These are phyloP conservation scores for Fennellomyces sp. DNA, from an alignment of 371 early-diverging fungal species.

Conservation along the genomic window DNA sequence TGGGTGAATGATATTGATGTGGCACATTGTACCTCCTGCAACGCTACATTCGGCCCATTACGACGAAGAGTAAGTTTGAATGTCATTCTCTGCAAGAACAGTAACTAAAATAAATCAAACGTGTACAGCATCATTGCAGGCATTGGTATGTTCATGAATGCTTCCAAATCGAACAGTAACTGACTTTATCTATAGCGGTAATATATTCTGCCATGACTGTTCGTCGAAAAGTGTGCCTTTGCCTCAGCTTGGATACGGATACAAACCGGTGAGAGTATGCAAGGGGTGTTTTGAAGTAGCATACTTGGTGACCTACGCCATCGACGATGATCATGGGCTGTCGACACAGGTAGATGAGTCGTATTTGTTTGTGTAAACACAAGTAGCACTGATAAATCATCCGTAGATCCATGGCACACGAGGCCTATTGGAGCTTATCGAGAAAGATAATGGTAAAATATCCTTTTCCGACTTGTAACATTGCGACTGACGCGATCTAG, in stretches of 20 bases:
- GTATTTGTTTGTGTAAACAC: background rate
- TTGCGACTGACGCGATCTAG: conserved; percentile 24
- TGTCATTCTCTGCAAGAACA: background rate
- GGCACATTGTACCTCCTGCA: conserved; percentile 38
- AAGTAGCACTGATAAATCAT: background rate
- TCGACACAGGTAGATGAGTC: conserved; percentile 57
- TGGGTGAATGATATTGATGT: conserved; percentile 58
- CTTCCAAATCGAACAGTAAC: background rate
- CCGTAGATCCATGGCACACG: conserved; percentile 68
- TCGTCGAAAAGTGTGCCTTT: conserved; percentile 58
- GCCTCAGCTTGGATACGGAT: conserved; percentile 64
- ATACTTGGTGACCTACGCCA: conserved; percentile 62
- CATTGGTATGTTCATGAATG: conserved; percentile 53
- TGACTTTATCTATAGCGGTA: conserved; percentile 41
- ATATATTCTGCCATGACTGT: conserved; percentile 66
- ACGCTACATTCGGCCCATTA: conserved; percentile 41
- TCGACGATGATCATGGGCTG: conserved; percentile 63
- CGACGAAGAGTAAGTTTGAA: conserved; percentile 45
- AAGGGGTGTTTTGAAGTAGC: conserved; percentile 66
- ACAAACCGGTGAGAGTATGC: conserved; percentile 64
- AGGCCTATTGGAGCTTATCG: conserved; percentile 61
- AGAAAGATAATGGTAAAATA: conserved; percentile 53
- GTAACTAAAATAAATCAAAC: background rate
- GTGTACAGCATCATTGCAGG: conserved; percentile 64
- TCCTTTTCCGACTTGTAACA: no score